phyloP scores from a whole-genome alignment of 2,329 filamentous ascomycete species.

The Orbilia quercus region DNA sequence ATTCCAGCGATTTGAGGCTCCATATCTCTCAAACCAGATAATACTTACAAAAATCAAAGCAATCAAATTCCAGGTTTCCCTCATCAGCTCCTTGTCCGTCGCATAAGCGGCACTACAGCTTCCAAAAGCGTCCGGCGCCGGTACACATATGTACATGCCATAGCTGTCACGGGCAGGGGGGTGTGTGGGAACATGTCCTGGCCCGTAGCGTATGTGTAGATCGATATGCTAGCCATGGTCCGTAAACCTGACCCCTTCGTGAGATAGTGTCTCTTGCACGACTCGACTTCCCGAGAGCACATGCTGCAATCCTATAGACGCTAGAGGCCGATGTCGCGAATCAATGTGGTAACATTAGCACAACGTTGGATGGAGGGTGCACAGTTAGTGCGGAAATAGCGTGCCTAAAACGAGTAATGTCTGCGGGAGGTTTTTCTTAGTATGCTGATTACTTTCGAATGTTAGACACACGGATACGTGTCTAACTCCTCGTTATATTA shows the following conservation, averaged over 20 bases:
- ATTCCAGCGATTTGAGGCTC: constrained; percentile 17
- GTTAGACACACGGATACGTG: neutral
- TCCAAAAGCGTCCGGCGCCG: constrained; percentile 35
- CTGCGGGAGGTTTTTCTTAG: constrained; percentile 32
- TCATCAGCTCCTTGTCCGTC: constrained; percentile 29
- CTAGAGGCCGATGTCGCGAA: constrained; percentile 45
- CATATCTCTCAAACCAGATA: constrained; percentile 16
- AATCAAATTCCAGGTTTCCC: neutral
- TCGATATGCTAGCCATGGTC: constrained; percentile 18
- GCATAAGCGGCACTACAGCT: constrained; percentile 45
- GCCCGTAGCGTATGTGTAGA: too few species aligned
- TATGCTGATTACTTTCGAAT: neutral
- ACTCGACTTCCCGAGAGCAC: constrained; percentile 2
- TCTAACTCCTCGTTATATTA: neutral
- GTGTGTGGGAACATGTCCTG: constrained; percentile 4
- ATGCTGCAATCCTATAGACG: constrained; percentile 27
- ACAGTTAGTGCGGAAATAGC: constrained; percentile 1
- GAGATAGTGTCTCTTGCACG: neutral
- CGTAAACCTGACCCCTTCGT: neutral
- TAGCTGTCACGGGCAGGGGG: neutral
- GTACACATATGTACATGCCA: constrained; percentile 8
- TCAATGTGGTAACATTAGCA: constrained; percentile 50
- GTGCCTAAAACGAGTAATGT: constrained; percentile 38
- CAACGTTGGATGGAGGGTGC: constrained; percentile 29
- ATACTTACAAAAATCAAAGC: neutral